Conservation (phyloP, 768 basidiomycete species). For the Steccherinum ochraceum region DNA sequence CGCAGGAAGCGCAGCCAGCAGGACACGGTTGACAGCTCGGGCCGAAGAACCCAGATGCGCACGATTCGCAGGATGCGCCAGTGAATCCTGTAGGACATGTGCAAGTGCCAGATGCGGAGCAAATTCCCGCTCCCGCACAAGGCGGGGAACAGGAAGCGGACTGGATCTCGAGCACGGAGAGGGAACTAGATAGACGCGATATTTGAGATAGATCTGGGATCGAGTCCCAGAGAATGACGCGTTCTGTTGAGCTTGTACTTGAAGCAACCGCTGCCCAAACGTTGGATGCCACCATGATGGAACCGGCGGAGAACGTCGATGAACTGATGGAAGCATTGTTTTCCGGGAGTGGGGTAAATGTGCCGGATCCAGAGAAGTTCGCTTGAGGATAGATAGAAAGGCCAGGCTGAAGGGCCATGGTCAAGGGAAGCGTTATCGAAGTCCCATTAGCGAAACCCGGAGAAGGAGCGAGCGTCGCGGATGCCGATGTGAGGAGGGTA, state of each 20-base stretch:
- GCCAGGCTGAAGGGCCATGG: slow-evolving; percentile 60
- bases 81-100: slow-evolving; percentile 68
- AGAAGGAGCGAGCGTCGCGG: slow-evolving; percentile 50
- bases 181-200: slow-evolving; percentile 32
- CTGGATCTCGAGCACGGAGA: slow-evolving; percentile 66
- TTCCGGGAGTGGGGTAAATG: slow-evolving; percentile 53
- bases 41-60: slow-evolving; percentile 71
- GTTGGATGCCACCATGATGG: slow-evolving; percentile 63
- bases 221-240: slow-evolving; percentile 73
- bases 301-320: slow-evolving; percentile 45
- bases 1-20: slow-evolving; percentile 60
- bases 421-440: slow-evolving; percentile 55
- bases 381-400: slow-evolving; percentile 57
- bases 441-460: slow-evolving; percentile 55
- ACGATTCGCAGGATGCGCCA: slow-evolving; percentile 76
- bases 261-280: slow-evolving; percentile 62
- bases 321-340: slow-evolving; percentile 36
- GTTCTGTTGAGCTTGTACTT: slow-evolving; percentile 39
- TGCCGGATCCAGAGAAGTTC: slow-evolving; percentile 59
- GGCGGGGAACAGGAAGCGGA: slow-evolving; percentile 70
- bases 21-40: slow-evolving; percentile 67
- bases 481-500: slow-evolving; percentile 56
- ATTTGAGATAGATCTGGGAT: slow-evolving; percentile 71
- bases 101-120: slow-evolving; percentile 66
- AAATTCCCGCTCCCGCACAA: slow-evolving; percentile 69